Evolutionary conservation across 2,329 filamentous ascomycete genomes (phyloP).

Genomic region (Bipolaris sorokiniana): DNA sequence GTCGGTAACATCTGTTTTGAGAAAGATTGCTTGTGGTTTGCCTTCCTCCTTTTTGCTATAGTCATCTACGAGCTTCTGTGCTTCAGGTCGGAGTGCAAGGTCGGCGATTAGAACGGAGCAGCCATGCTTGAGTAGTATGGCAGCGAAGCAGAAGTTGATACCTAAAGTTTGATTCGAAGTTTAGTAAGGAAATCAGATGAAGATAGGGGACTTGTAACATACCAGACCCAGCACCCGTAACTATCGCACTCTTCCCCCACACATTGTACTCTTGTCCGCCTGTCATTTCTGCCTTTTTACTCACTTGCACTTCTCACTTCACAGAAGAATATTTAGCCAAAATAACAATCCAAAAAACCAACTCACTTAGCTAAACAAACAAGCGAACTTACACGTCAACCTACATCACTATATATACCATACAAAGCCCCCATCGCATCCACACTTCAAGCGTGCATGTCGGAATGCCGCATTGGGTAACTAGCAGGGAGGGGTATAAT

Average conservation of each 20-base stretch:
- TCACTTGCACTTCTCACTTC: background rate
- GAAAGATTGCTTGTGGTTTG: constrained; percentile 51
- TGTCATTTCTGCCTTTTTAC: background rate
- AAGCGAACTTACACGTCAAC: no score
- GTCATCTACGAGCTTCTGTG: constrained; percentile 50
- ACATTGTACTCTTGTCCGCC: constrained; percentile 41
- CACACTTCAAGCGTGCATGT: constrained; percentile 4
- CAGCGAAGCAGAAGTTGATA: constrained; percentile 56
- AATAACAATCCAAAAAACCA: no score
- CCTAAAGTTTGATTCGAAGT: constrained; percentile 38
- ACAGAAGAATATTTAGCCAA: background rate
- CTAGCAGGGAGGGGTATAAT: constrained; percentile 19
- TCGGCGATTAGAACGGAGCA: constrained; percentile 59
- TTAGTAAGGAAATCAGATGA: background rate
- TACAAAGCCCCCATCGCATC: background rate
- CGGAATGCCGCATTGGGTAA: constrained; percentile 24
- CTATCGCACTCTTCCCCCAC: constrained; percentile 54
- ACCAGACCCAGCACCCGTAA: constrained; percentile 56
- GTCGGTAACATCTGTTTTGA: constrained; percentile 52
- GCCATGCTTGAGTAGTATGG: constrained; percentile 51
- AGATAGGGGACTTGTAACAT: background rate
- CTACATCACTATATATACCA: background rate
- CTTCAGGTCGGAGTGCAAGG: constrained; percentile 56
- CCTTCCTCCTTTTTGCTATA: constrained; percentile 18
- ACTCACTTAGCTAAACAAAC: no score